phyloP scores from a whole-genome alignment of 352 stramenopile genomes.

The Phytophthora podocarpi region DNA sequence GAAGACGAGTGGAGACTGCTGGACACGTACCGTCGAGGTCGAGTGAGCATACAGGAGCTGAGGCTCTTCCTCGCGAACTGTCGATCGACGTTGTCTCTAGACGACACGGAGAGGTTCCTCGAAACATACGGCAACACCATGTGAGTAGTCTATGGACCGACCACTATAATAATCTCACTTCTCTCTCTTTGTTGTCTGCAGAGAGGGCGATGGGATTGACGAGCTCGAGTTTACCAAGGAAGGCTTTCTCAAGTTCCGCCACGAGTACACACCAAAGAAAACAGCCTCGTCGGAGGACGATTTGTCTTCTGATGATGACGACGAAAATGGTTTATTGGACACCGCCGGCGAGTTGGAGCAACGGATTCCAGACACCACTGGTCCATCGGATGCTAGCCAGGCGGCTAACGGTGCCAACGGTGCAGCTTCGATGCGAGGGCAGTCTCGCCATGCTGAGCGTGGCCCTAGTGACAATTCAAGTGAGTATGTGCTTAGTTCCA shows the following conservation, averaged over 20 bases:
- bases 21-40: slow-evolving; percentile 55
- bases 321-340: slow-evolving; percentile 26
- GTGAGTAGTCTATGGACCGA: too few relatives aligned
- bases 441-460: slow-evolving; percentile 14
- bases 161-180: not conserved
- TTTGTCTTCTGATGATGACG: slow-evolving; percentile 42
- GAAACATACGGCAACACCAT: slow-evolving; percentile 52
- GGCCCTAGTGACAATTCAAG: slow-evolving; percentile 21
- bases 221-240: slow-evolving; percentile 49
- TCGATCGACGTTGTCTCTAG: slow-evolving; percentile 37
- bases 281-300: slow-evolving; percentile 34
- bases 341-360: not conserved
- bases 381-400: not conserved
- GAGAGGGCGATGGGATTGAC: slow-evolving; percentile 25
- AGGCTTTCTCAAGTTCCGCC: slow-evolving; percentile 57
- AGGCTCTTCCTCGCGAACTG: slow-evolving; percentile 54
- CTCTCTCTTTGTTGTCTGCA: not conserved
- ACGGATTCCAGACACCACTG: not conserved
- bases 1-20: slow-evolving; percentile 62
- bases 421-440: slow-evolving; percentile 5
- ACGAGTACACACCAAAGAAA: slow-evolving; percentile 50
- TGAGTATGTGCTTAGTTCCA: slow-evolving; percentile 12
- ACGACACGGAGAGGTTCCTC: slow-evolving; percentile 59
- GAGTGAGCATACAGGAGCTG: slow-evolving; percentile 49
- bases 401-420: not conserved